Evolutionary conservation across 495 filamentous ascomycete genomes (phyloP).

Genomic region (Bacidia gigantensis): DNA sequence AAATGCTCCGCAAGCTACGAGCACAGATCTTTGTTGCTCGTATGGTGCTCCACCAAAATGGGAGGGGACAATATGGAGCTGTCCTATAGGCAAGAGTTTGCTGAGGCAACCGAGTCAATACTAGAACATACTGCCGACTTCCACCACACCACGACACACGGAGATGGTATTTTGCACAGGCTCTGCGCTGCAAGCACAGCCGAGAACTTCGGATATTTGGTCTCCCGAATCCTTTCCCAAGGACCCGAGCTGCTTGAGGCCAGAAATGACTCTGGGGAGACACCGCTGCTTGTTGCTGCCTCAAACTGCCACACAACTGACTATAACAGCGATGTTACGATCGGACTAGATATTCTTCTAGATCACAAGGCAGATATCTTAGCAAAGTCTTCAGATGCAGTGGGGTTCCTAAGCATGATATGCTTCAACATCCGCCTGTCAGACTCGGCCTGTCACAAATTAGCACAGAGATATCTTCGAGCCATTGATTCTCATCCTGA

Average conservation of each 20-base stretch:
- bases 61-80: neutral
- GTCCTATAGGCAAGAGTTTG: neutral
- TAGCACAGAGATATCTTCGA: neutral
- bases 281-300: neutral
- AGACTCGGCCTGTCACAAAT: neutral
- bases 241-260: neutral
- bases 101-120: neutral
- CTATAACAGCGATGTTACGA: neutral
- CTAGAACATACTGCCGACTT: neutral
- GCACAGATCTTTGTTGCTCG: neutral
- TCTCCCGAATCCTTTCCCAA: neutral
- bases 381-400: neutral
- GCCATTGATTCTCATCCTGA: neutral
- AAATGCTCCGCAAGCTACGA: neutral
- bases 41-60: neutral
- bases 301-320: neutral
- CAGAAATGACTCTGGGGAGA: neutral
- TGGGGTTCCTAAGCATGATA: neutral
- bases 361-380: neutral
- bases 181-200: neutral
- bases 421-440: neutral
- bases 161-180: neutral
- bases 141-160: neutral
- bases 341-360: neutral
- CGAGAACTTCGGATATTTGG: neutral